Conservation (phyloP, 768 basidiomycete genomes). For the Saitozyma sp. region DNA sequence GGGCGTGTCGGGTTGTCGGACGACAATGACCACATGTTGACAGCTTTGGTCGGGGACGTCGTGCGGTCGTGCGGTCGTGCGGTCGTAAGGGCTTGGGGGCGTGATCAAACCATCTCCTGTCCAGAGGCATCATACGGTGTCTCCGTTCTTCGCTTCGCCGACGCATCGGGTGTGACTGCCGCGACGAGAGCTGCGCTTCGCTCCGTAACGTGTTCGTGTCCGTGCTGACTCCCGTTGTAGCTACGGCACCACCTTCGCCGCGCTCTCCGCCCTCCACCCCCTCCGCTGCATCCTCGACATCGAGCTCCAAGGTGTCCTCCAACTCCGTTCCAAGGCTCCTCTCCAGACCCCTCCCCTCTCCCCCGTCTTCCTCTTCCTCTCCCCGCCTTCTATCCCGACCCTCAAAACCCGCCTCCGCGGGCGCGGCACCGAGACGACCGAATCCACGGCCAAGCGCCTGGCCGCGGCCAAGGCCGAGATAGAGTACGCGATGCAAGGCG, state of each 20-base stretch:
- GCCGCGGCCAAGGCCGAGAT: slow-evolving; percentile 76
- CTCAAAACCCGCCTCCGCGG: slow-evolving; percentile 70
- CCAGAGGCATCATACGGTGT: no score
- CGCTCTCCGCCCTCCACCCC: slow-evolving; percentile 71
- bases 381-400: slow-evolving; percentile 74
- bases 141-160: no score
- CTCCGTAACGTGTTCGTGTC: background rate
- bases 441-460: slow-evolving; percentile 71
- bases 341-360: slow-evolving; percentile 58
- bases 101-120: no score
- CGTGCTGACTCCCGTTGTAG: slow-evolving; percentile 16
- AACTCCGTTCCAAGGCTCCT: slow-evolving; percentile 72
- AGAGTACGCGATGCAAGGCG: slow-evolving; percentile 69
- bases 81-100: no score
- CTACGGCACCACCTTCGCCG: slow-evolving; percentile 86
- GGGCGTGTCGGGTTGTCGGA: no score
- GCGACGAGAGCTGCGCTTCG: background rate
- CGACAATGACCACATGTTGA: no score
- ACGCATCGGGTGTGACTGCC: background rate
- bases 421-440: slow-evolving; percentile 81
- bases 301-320: slow-evolving; percentile 92
- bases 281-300: slow-evolving; percentile 91
- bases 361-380: slow-evolving; percentile 87
- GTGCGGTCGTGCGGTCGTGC: no score
- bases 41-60: no score